Evolutionary conservation across 164 flowering plant species (phyloP).

Genomic region (Annona squamosa): DNA sequence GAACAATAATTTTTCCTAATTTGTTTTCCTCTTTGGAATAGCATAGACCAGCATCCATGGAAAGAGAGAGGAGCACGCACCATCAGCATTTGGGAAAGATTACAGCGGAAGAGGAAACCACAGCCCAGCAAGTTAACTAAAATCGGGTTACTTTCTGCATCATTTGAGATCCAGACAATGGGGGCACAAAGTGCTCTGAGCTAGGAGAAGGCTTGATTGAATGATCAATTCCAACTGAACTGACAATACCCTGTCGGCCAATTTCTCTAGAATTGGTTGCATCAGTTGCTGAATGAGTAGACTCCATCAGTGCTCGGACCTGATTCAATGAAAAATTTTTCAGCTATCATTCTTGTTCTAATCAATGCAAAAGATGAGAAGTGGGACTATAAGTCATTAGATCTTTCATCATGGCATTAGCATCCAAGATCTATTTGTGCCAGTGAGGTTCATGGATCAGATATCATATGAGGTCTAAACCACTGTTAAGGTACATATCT

Average conservation of each 20-base stretch:
- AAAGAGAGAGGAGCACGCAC: conserved; percentile 13
- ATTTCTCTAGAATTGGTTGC: conserved; percentile 35
- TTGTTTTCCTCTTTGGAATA: not conserved
- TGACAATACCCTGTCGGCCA: conserved; percentile 39
- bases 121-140: conserved; percentile 14
- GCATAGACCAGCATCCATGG: not conserved
- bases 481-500: too few species aligned
- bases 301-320: conserved; percentile 56
- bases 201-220: conserved; percentile 47
- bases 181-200: conserved; percentile 61
- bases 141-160: conserved; percentile 57
- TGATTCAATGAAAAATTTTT: conserved; percentile 17
- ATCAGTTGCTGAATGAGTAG: conserved; percentile 39
- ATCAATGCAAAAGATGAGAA: not conserved
- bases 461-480: too few species aligned
- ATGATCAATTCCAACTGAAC: conserved; percentile 41
- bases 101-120: conserved; percentile 3
- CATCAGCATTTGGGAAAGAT: conserved; percentile 6
- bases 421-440: too few species aligned
- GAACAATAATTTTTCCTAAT: too few species aligned
- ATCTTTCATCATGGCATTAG: too few species aligned
- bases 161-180: conserved; percentile 45
- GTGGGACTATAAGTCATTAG: not conserved
- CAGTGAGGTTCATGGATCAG: too few species aligned
- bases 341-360: not conserved